These are phyloP conservation scores for Monilinia polystroma DNA, from an alignment of 2,329 filamentous ascomycete species.

Conservation along the genomic window DNA sequence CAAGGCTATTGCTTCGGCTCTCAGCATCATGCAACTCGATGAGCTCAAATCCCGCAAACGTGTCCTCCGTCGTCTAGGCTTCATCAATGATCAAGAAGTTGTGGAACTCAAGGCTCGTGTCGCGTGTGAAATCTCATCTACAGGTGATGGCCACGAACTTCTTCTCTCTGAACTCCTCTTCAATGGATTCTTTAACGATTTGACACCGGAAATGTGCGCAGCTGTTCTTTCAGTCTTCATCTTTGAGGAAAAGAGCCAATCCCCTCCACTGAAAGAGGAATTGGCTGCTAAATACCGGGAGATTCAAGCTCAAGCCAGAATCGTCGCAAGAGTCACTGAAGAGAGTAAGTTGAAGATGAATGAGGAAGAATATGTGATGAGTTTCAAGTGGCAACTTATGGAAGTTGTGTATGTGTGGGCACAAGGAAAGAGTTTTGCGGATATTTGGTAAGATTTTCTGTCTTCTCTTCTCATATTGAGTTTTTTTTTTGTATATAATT, in stretches of 20 bases:
- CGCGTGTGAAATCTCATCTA: slow-evolving; percentile 94
- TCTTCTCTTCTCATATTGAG: background rate
- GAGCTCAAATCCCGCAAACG: slow-evolving; percentile 96
- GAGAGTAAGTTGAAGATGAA: slow-evolving; percentile 94
- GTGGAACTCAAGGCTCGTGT: slow-evolving; percentile 96
- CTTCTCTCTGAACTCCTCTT: slow-evolving; percentile 92
- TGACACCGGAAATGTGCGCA: slow-evolving; percentile 83
- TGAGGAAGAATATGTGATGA: slow-evolving; percentile 87
- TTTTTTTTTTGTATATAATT: background rate
- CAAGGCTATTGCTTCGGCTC: slow-evolving; percentile 79
- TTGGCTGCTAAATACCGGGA: slow-evolving; percentile 82
- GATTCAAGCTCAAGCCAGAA: slow-evolving; percentile 81
- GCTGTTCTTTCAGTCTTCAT: slow-evolving; percentile 91
- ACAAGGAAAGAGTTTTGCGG: slow-evolving; percentile 82
- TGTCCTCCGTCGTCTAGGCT: slow-evolving; percentile 87
- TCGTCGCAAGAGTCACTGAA: slow-evolving; percentile 88
- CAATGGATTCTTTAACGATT: slow-evolving; percentile 96
- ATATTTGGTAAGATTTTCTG: slow-evolving; percentile 77
- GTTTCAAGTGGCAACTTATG: slow-evolving; percentile 94
- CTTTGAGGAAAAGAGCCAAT: slow-evolving; percentile 92
- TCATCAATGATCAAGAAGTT: slow-evolving; percentile 93
- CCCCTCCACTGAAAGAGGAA: slow-evolving; percentile 75
- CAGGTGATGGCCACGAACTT: slow-evolving; percentile 78
- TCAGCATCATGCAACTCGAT: slow-evolving; percentile 89
- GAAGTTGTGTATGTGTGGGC: slow-evolving; percentile 93